Base-by-base conservation (phyloP, 2,329 filamentous ascomycete genomes). In the Dothidotthia symphoricarpi region DNA sequence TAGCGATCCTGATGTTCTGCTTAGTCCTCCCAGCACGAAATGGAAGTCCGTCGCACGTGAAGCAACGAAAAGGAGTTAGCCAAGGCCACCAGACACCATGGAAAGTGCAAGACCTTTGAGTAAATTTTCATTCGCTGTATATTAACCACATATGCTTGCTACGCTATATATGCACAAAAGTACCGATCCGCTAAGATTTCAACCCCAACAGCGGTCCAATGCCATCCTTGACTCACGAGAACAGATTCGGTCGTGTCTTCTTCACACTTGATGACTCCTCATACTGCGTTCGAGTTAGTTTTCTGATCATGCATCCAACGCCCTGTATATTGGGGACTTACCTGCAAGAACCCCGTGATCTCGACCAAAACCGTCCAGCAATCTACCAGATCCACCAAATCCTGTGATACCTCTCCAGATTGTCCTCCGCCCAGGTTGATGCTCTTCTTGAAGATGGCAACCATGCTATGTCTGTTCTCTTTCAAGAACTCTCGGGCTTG, bases 371-470 rank as follows among this genome's bases (percentile, higher is more conserved):
- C 75, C 68, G 91, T 84, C 59, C 93, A 87, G 31, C 87, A 83
- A 64, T 95, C 88, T 5, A 90, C 87, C 51, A 97, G 68, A 53
- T 91, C 88, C 31, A 80, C 77, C 25, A 95, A 72, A 47, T 80
- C 78, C 43, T 82, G 76, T 35, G 81, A 79, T 39, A 82, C 74
- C 35, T 81, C 81, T 24, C 81, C 71, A 28, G 69, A 50, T 40
- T 55, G 69, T 1, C 50, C 50, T 8, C 44, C 46, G 3, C 86
- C 85, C 39, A 95, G 86, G 31, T 86, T 86, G 0, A 87, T 87
- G 53, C 86, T 87, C 51, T 89, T 78, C 72, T 98, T 98, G 58
- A 98, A 86, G 14, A 95, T 83, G 30, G 89, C 86, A 48, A 93
- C 81, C 55, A 97, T 87, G 39, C 90, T 81, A 64, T 84, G 81